phyloP scores from a whole-genome alignment of 352 stramenopile genomes.

The Pythium aphanidermatum region DNA sequence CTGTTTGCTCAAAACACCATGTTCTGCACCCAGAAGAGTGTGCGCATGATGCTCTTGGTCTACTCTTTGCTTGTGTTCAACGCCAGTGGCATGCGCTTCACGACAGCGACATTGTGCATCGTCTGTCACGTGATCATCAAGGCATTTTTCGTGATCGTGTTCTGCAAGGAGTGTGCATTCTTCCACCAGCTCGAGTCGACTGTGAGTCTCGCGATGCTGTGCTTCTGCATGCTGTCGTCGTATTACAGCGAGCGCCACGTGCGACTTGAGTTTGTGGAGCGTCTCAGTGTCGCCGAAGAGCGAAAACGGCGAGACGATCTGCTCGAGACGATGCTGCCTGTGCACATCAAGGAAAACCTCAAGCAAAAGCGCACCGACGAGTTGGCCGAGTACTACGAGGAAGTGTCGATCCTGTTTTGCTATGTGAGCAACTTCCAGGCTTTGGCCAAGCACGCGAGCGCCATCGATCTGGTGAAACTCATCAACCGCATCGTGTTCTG shows the following conservation, averaged over 20 bases:
- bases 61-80: conserved; percentile 58
- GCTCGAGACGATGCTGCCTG: conserved; percentile 68
- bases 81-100: conserved; percentile 68
- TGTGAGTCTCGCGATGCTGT: conserved; percentile 39
- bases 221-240: conserved; percentile 64
- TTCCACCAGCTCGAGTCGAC: conserved; percentile 45
- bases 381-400: conserved; percentile 63
- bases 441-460: conserved; percentile 52
- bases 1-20: conserved; percentile 20
- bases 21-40: conserved; percentile 53
- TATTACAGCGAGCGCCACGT: conserved; percentile 65
- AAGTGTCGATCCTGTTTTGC: conserved; percentile 81
- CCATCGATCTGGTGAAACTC: conserved; percentile 76
- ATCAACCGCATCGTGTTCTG: conserved; percentile 86
- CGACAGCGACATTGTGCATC: conserved; percentile 38
- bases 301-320: conserved; percentile 63
- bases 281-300: conserved; percentile 53
- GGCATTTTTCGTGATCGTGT: conserved; percentile 36
- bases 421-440: conserved; percentile 79
- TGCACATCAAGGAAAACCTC: conserved; percentile 72
- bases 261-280: conserved; percentile 55
- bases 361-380: conserved; percentile 64
- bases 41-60: conserved; percentile 44
- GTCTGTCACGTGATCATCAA: conserved; percentile 42
- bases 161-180: conserved; percentile 44